Evolutionary conservation across 441 rosid genomes (phyloP), one percentile per base, ranked within the genome.

Genomic region (Kokia cookei): DNA sequence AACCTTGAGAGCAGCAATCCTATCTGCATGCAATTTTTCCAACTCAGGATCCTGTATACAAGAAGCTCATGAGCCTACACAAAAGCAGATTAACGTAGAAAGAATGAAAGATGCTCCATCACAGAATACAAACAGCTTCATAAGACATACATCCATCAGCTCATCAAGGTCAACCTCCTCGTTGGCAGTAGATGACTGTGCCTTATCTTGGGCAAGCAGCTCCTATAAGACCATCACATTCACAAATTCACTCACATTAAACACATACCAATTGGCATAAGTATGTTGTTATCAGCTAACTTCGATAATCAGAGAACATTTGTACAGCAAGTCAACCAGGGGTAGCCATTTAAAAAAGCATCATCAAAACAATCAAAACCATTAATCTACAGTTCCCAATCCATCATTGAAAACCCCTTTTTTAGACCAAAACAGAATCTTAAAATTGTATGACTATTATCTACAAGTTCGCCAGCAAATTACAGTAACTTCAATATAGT

Each of bases 1-100:
- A 76, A 91, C 99, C 98, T 91, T 95, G 35, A 95, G 90, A 61
- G 97, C 91, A 3, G 97, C 96, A 83, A 93, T 91, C 83, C 97
- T 85, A 62, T 95, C 98, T 0, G 97, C 91, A 74, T 95, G 99
- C 87, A 95, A 74, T 64, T 87, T 95, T 81, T 93, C 97, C 72
- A 95, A 86, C 82, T 93, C 99, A 14, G 99, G 99, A 80, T 93
- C 99, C 99, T 95, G 79, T 17, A 82, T 24, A 77, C 67, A 75
- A 78, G 68, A 75, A 35, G 43, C 74, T 73, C 50, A 54, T 35
- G 43, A 69, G 69, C 62, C 72, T 17, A 65, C 15, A 50, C 1
- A 10, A 73, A 64, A 3, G 69, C 4, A 50, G 29, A 10, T 10
- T n/a, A 32, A 32, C 0, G 10, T 29, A 1, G 29, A 32, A 15